These are phyloP conservation scores for Aquilaria agallochum DNA, from an alignment of 441 rosid genomes.

Conservation along the genomic window DNA sequence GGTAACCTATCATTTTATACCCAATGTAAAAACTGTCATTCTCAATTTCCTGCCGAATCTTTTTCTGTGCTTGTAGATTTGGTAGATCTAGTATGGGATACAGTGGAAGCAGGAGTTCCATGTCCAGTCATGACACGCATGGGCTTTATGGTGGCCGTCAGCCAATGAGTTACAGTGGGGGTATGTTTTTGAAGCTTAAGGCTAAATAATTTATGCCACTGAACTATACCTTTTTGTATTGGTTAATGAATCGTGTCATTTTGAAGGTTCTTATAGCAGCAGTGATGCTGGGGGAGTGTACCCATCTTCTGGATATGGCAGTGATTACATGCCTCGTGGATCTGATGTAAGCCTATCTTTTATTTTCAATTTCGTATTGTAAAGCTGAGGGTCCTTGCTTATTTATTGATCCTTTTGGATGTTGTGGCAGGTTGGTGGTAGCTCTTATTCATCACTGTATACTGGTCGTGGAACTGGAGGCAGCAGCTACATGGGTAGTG, in stretches of 20 bases:
- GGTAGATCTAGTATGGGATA: conserved; percentile 79
- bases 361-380: not conserved
- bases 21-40: not conserved
- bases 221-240: conserved; percentile 2
- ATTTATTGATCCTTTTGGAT: conserved; percentile 7
- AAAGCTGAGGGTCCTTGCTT: not conserved
- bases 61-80: conserved; percentile 41
- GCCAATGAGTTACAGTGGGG: conserved; percentile 85
- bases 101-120: conserved; percentile 76
- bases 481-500: conserved; percentile 71
- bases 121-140: conserved; percentile 74
- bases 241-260: no score
- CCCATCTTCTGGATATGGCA: conserved; percentile 68
- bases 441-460: conserved; percentile 84
- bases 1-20: conserved; percentile 36
- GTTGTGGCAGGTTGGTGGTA: conserved; percentile 67
- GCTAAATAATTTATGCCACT: conserved; percentile 1
- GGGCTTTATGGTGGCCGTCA: conserved; percentile 75
- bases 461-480: conserved; percentile 83
- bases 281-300: conserved; percentile 76
- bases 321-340: conserved; percentile 66
- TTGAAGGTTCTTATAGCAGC: conserved; percentile 77
- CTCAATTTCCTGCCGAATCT: conserved; percentile 4
- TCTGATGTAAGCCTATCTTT: conserved; percentile 55
- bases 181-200: conserved; percentile 23